Evolutionary conservation across 202 grass and related monocot species (phyloP), one percentile per base, ranked within the genome.

Genomic region (Bolboschoenoplectus hybrid): DNA sequence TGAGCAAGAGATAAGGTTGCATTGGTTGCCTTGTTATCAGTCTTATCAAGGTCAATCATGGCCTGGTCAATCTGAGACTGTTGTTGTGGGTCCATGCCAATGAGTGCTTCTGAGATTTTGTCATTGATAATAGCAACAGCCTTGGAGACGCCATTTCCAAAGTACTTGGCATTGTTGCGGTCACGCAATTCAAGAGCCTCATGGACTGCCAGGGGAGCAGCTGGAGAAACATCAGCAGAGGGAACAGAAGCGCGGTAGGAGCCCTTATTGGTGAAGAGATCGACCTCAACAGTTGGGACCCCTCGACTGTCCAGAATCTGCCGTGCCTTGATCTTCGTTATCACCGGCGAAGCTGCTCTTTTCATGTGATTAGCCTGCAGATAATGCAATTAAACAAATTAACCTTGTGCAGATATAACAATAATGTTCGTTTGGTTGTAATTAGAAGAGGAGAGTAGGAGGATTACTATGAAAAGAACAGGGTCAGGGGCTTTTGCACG

Each of bases 51-150:
- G 87, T 96, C 97, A 84, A 99, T 99, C 89, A 99, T 91, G 78
- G 97, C 93, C 88, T 96, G 97, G 90, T 99, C 97, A 87, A 99
- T 99, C 86, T 99, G 97, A 65, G 86, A 71, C 86, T 99, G 97
- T 19, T 93, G 93, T 69, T 82, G 86, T 82, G 93, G 97, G 88
- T 99, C 97, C 97, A 99, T 96, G 64, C 97, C 93, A 68, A 96
- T 86, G 12, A 98, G 89, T 58, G 97, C 97, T 89, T 94, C 93
- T 53, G 97, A 98, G 20, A 98, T 92, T 89, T 96, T 98, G 20
- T 82, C 88, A 63, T 98, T 98, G 82, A 98, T 94, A 60, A 98
- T 32, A 87, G 88, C 85, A 73, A 96, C 91, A 13, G 90, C 88
- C 53, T 98, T 91, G 35, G 85, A 90, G 50, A 92, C 97, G 16